Base-by-base conservation (phyloP, 176 grass and related monocot species). In the Phoenix dactylifera region DNA sequence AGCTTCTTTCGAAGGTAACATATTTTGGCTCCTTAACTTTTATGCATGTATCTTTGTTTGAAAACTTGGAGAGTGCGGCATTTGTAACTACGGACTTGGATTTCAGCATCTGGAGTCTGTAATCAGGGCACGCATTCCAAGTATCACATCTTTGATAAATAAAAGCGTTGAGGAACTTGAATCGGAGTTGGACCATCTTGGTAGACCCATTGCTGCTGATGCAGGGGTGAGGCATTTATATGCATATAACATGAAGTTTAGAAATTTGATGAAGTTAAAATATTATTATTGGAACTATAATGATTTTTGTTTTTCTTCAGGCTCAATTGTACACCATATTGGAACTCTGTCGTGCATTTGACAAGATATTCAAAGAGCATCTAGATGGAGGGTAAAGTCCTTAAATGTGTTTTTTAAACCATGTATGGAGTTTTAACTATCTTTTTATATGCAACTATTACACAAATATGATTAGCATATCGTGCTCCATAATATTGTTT, bases 301-400 rank as follows among this genome's bases (percentile, higher is more conserved):
- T 52, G 2, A 71, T 62, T 60, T 52, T 4, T 59, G 6, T 77
- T 25, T 39, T 62, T 69, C 59, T 54, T 57, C 74, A 97, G 93
- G 87, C 93, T 80, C 93, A 91, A 30, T 55, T 97, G 62, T 92
- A 97, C 70, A 80, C 73, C 25, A 78, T 98, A 57, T 74, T 98
- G 87, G 93, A 98, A 58, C 81, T 98, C 35, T 98, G 93, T 39
- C 87, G 87, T 30, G 81, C 87, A 50, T 98, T 98, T 80, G 81
- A 92, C 50, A 92, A 81, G 81, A 92, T 98, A 75, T 98, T 98
- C 70, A 98, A 85, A 64, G 93, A 98, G 55, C 93, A 98, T 77
- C 84, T 98, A 71, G 93, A 98, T 70, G 93, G 93, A 79, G 87
- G 93, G 93, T 92, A 98, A 80, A 53, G 7, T 0, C 18, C 18